These are phyloP conservation scores for Linaria vulgaris DNA, from an alignment of 257 asterid species.

Conservation along the genomic window DNA sequence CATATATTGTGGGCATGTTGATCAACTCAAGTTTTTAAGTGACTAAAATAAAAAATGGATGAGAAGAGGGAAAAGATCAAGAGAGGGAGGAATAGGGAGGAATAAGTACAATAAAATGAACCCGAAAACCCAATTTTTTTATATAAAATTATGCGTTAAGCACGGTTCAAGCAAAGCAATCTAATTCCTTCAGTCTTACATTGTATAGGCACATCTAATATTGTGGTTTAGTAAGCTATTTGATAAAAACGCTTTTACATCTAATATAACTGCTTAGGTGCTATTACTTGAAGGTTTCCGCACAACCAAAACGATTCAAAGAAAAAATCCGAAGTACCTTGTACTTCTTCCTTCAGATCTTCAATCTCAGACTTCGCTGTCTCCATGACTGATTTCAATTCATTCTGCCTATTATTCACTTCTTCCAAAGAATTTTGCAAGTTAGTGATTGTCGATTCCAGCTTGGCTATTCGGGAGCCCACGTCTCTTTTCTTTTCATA, in stretches of 20 bases:
- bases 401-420: constrained; percentile 60
- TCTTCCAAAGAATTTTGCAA: constrained; percentile 53
- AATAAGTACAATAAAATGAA: constrained; percentile 25
- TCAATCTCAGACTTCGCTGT: constrained; percentile 65
- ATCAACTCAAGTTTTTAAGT: constrained; percentile 9
- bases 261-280: constrained; percentile 14
- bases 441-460: constrained; percentile 61
- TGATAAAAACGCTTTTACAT: constrained; percentile 12
- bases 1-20: constrained; percentile 5
- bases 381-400: constrained; percentile 59
- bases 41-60: constrained; percentile 20
- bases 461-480: constrained; percentile 79
- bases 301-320: not conserved
- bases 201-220: not conserved
- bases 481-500: constrained; percentile 89
- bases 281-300: not conserved
- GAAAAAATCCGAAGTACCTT: constrained; percentile 41
- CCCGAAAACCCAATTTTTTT: constrained; percentile 14
- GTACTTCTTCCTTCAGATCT: constrained; percentile 53
- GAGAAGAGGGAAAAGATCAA: constrained; percentile 9
- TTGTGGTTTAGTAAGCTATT: constrained; percentile 12
- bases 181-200: not conserved
- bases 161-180: constrained; percentile 5
- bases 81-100: constrained; percentile 10
- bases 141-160: not conserved